Evolutionary conservation across 352 stramenopile species (phyloP).

Genomic region (Phytophthora quininea): DNA sequence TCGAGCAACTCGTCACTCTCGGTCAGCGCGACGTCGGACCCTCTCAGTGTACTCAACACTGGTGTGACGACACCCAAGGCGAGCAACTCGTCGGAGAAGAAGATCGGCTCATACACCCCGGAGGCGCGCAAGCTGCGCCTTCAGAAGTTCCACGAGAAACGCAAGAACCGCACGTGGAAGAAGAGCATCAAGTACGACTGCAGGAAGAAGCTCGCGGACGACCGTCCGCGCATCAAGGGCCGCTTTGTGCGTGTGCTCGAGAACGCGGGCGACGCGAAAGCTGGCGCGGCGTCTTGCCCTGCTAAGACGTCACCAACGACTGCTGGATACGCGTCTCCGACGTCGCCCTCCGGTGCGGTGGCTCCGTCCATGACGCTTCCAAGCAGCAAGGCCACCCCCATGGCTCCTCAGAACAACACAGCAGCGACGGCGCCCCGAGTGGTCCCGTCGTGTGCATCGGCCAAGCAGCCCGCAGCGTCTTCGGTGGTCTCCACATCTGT

Average conservation of each 20-base stretch:
- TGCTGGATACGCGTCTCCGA: conserved; percentile 37
- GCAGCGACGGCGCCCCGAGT: conserved; percentile 15
- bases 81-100: conserved; percentile 42
- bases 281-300: conserved; percentile 32
- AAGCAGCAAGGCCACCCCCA: conserved; percentile 4
- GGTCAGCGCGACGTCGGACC: conserved; percentile 36
- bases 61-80: conserved; percentile 29
- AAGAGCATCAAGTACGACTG: conserved; percentile 99
- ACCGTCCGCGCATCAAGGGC: conserved; percentile 93
- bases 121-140: conserved; percentile 93
- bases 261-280: conserved; percentile 54
- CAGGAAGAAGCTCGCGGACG: conserved; percentile 97
- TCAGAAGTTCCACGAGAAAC: conserved; percentile 97
- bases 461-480: conserved; percentile 13
- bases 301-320: conserved; percentile 3
- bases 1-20: conserved; percentile 33
- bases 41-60: conserved; percentile 55
- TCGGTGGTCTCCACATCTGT: conserved; percentile 17
- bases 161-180: conserved; percentile 97
- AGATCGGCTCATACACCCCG: conserved; percentile 95
- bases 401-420: conserved; percentile 14
- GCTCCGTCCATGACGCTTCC: conserved; percentile 20
- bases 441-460: conserved; percentile 16
- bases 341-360: conserved; percentile 28
- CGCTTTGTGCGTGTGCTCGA: conserved; percentile 91